Base-by-base conservation (phyloP, 148 eudicot species). In the Nepenthes mirabilis region DNA sequence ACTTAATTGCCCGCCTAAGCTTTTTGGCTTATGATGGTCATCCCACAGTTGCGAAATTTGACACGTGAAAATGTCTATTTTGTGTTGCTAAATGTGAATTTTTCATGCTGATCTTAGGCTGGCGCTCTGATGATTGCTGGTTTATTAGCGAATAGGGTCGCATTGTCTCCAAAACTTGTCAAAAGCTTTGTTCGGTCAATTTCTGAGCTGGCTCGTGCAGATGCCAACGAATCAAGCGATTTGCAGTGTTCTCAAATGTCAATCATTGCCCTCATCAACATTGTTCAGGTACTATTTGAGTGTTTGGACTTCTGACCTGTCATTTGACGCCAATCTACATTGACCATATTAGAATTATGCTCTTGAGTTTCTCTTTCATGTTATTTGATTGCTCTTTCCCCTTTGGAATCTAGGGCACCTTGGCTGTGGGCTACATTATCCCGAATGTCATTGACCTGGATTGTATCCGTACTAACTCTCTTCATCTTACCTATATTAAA, bases 111-210 rank as follows among this genome's bases (percentile, higher is more conserved):
- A 43, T 51, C 64, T 33, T 60, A 84, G 90, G 96, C 96, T 57
- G 89, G 96, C 65, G 77, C 85, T 56, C 72, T 93, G 71, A 93
- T 93, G 87, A 77, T 86, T 61, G 76, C 82, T 59, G 75, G 87
- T 58, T 65, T 88, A 53, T 72, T 93, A 64, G 95, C 91, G 34
- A 75, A 76, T 62, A 88, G 79, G 72, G 84, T 72, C 55, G 63
- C 78, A 6, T 60, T 93, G 72, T 77, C 95, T 34, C 72, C 86
- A 57, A 79, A 75, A 59, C 78, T 88, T 56, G 83, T 84, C 45
- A 84, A 74, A 60, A 77, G 80, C 78, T 79, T 88, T 72, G 65
- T 88, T 47, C 75, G 79, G 36, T 82, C 82, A 43, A 77, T 80
- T 59, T 77, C 87, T 37, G 91, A 77, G 58, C 43, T 86, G 55